phyloP scores from a whole-genome alignment of 306 rosid species.

The Cucumis sativus region DNA sequence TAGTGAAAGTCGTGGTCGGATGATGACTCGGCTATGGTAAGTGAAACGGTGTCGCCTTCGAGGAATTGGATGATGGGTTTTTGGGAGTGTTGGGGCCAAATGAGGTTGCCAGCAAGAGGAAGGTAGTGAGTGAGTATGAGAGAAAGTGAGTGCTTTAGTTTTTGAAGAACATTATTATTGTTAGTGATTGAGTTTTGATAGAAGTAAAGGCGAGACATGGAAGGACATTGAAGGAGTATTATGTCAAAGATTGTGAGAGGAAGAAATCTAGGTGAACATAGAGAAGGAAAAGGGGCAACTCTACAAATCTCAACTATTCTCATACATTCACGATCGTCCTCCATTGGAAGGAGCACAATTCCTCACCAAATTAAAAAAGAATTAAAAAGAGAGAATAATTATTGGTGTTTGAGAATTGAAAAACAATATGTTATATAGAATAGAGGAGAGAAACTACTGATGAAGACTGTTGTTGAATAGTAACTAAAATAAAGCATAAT shows the following conservation, averaged over 20 bases:
- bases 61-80: conserved; percentile 15
- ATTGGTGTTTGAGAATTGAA: no score
- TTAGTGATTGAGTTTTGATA: not conserved
- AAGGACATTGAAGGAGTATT: not conserved
- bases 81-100: conserved; percentile 18
- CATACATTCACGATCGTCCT: not conserved
- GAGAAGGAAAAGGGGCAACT: not conserved
- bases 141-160: not conserved
- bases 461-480: no score
- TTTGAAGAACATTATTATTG: not conserved
- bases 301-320: not conserved
- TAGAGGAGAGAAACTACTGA: no score
- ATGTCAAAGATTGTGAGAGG: not conserved
- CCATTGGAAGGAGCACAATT: not conserved
- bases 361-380: no score
- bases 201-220: not conserved
- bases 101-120: not conserved
- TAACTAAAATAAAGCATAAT: no score
- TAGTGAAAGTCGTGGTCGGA: conserved; percentile 7
- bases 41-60: conserved; percentile 4
- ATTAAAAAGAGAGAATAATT: no score
- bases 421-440: no score
- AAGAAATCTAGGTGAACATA: not conserved
- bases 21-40: conserved; percentile 12
- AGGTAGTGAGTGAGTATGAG: not conserved